Conservation (phyloP, 208 protist species). For the Crithidia acanthocephali region DNA sequence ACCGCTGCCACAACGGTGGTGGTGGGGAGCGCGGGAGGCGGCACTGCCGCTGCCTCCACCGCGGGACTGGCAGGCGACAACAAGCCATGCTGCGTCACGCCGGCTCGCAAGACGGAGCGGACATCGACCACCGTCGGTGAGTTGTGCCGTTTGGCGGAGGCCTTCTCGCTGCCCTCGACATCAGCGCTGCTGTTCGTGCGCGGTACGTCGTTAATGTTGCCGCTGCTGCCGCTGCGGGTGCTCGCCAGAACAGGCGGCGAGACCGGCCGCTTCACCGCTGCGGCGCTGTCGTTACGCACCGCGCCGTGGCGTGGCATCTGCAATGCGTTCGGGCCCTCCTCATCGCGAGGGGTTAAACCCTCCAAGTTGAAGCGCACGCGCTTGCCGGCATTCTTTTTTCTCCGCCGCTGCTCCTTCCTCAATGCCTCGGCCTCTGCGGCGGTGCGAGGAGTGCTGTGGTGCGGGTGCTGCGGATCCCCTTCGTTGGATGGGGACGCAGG, state of each 20-base stretch:
- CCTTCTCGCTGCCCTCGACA: not conserved
- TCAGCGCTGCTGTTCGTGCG: not conserved
- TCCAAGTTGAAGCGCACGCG: conserved; percentile 17
- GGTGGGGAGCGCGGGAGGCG: too few species aligned
- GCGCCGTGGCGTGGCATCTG: conserved; percentile 13
- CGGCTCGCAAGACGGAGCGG: conserved; percentile 12
- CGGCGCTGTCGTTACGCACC: not conserved
- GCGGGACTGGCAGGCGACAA: not conserved
- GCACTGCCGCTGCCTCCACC: not conserved
- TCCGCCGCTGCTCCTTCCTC: not conserved
- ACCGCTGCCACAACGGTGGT: too few species aligned
- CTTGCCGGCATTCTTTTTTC: not conserved
- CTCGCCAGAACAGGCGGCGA: not conserved
- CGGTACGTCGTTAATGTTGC: not conserved
- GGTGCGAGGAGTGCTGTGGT: not conserved
- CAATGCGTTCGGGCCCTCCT: conserved; percentile 16
- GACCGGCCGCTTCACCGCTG: not conserved
- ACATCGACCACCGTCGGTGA: not conserved
- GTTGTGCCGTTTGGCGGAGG: not conserved
- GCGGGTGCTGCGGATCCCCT: not conserved
- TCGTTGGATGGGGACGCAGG: not conserved
- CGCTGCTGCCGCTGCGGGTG: too few species aligned
- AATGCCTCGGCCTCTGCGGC: not conserved
- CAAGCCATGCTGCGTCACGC: not conserved
- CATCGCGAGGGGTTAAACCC: conserved; percentile 10